These are phyloP conservation scores for Periconia digitata DNA, from an alignment of 2,329 filamentous ascomycete species.

Conservation along the genomic window DNA sequence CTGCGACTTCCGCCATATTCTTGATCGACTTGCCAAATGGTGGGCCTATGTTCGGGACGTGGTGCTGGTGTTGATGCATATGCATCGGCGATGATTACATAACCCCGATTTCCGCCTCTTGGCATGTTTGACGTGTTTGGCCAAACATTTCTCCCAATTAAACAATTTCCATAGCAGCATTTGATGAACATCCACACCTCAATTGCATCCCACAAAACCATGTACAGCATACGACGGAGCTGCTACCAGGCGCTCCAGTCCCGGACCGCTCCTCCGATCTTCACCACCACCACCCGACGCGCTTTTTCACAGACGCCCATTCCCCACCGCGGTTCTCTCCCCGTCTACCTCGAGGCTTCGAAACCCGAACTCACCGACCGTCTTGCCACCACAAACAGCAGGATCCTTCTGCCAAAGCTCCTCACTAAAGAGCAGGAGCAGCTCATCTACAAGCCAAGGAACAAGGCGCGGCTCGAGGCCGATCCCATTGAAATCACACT, in stretches of 20 bases:
- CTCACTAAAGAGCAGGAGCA: conserved; percentile 44
- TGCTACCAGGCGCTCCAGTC: conserved; percentile 27
- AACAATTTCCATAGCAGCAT: not conserved
- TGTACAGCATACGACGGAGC: conserved; percentile 34
- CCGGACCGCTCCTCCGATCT: conserved; percentile 9
- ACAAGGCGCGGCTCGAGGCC: conserved; percentile 45
- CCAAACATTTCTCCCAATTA: conserved; percentile 14
- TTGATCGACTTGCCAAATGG: conserved; percentile 8
- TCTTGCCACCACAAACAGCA: conserved; percentile 45
- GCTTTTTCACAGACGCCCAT: conserved; percentile 30
- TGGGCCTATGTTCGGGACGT: not conserved
- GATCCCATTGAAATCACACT: conserved; percentile 47
- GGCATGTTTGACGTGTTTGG: conserved; percentile 30
- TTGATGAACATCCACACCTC: not conserved
- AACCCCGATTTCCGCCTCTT: conserved; percentile 13
- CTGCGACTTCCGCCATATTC: not conserved
- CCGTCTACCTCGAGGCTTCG: conserved; percentile 45
- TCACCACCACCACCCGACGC: conserved; percentile 27
- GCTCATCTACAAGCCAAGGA: conserved; percentile 46
- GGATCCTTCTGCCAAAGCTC: conserved; percentile 48
- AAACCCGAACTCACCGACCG: conserved; percentile 44
- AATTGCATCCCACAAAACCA: conserved; percentile 14
- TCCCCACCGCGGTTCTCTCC: conserved; percentile 38
- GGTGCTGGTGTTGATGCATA: not conserved
- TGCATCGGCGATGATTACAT: not conserved